A percentile compares a stretch with the other conserved stretches of the same genome.
Evolutionary conservation across 2,329 filamentous ascomycete genomes (phyloP).

Genomic region (Plectosphaerella sp.): DNA sequence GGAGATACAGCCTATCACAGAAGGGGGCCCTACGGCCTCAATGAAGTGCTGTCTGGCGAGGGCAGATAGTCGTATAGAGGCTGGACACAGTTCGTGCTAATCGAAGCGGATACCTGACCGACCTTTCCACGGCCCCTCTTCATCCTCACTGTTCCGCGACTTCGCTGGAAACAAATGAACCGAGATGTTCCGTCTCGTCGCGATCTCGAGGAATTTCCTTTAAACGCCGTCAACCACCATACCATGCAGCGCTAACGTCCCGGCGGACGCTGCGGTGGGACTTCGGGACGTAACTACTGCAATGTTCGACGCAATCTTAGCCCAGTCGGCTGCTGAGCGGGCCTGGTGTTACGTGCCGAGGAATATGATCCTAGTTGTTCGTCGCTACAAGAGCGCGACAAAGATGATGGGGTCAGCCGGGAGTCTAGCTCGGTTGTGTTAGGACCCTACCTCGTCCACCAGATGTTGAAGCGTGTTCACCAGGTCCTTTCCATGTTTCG

Average conservation of each 20-base stretch:
- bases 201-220: constrained; percentile 24
- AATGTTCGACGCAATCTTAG: constrained; percentile 19
- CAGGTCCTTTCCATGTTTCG: constrained; percentile 26
- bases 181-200: constrained; percentile 17
- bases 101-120: constrained; percentile 34
- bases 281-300: neutral
- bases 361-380: constrained; percentile 30
- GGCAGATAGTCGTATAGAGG: too few relatives aligned
- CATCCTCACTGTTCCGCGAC: constrained; percentile 24
- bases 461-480: constrained; percentile 20
- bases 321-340: constrained; percentile 24
- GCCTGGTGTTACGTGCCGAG: constrained; percentile 35
- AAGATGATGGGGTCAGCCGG: constrained; percentile 9
- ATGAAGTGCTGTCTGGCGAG: too few relatives aligned
- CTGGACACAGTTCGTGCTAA: constrained; percentile 28
- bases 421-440: neutral
- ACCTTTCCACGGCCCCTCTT: constrained; percentile 19
- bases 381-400: constrained; percentile 16
- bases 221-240: constrained; percentile 33
- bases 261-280: constrained; percentile 22
- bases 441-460: neutral
- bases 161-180: constrained; percentile 34
- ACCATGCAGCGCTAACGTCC: constrained; percentile 23
- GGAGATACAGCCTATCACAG: constrained; percentile 14
- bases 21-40: constrained; percentile 18